phyloP scores from a whole-genome alignment of 345 rosid species.

The Eucalyptus regnans region DNA sequence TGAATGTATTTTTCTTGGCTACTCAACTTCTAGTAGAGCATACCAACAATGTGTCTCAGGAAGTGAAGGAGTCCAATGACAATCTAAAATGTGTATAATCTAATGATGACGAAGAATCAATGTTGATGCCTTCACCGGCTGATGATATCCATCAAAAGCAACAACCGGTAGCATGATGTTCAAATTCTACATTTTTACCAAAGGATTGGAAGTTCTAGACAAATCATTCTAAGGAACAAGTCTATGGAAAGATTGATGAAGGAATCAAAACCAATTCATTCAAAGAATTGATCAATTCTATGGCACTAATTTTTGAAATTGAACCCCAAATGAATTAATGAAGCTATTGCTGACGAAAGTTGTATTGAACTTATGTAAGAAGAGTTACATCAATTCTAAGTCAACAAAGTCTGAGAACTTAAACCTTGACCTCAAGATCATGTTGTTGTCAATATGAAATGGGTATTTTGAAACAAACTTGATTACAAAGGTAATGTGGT shows the following conservation, averaged over 20 bases:
- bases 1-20: background rate
- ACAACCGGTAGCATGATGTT: background rate
- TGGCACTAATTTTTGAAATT: too few relatives aligned
- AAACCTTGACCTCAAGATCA: background rate
- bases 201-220: background rate
- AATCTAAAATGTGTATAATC: background rate
- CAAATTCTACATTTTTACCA: background rate
- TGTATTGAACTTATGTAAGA: background rate
- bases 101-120: background rate
- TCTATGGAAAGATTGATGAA: background rate
- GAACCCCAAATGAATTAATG: background rate
- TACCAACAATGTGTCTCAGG: background rate
- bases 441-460: background rate
- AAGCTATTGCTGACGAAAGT: background rate
- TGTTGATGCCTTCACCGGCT: too few relatives aligned
- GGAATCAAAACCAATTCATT: background rate
- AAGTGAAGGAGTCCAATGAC: background rate
- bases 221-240: background rate
- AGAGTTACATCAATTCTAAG: background rate
- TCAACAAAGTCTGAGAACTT: too few relatives aligned
- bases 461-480: background rate
- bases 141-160: background rate
- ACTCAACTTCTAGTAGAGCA: background rate
- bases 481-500: background rate
- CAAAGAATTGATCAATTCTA: too few relatives aligned